A percentile compares a stretch with the other conserved stretches of the same genome.
phyloP scores from a whole-genome alignment of 2,329 filamentous ascomycete genomes.

The Claviceps sp. region DNA sequence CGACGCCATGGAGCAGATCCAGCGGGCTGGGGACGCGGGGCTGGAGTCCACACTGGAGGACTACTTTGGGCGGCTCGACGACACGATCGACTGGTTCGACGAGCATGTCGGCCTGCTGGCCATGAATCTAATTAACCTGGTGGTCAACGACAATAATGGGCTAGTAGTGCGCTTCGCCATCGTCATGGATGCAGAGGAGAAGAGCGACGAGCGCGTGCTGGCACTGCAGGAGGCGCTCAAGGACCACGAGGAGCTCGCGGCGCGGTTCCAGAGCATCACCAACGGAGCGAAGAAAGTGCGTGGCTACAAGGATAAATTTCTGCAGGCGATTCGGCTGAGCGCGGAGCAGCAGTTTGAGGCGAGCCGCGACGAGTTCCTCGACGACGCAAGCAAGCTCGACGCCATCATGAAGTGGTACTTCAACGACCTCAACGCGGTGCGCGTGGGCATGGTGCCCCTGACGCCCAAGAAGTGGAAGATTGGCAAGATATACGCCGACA shows the following conservation, averaged over 20 bases:
- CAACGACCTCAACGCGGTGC: slow-evolving; percentile 91
- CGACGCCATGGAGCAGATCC: slow-evolving; percentile 93
- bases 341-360: slow-evolving; percentile 63
- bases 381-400: slow-evolving; percentile 69
- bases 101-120: slow-evolving; percentile 83
- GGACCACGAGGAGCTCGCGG: slow-evolving; percentile 89
- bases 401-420: slow-evolving; percentile 94
- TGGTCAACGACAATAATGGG: slow-evolving; percentile 75
- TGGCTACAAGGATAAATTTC: slow-evolving; percentile 94
- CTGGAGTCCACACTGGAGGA: slow-evolving; percentile 75
- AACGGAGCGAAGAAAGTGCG: slow-evolving; percentile 83
- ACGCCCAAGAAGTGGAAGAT: slow-evolving; percentile 98
- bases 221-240: slow-evolving; percentile 89
- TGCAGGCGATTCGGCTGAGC: slow-evolving; percentile 62
- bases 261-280: slow-evolving; percentile 87
- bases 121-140: slow-evolving; percentile 76
- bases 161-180: slow-evolving; percentile 85
- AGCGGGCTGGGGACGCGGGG: slow-evolving; percentile 56
- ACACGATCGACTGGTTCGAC: slow-evolving; percentile 87
- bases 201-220: slow-evolving; percentile 82
- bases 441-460: slow-evolving; percentile 77
- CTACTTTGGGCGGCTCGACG: slow-evolving; percentile 77
- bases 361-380: slow-evolving; percentile 61
- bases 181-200: slow-evolving; percentile 90
- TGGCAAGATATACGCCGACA: slow-evolving; percentile 73